phyloP scores from a whole-genome alignment of 768 basidiomycete species.

The Boletus rufocinnamomeus region DNA sequence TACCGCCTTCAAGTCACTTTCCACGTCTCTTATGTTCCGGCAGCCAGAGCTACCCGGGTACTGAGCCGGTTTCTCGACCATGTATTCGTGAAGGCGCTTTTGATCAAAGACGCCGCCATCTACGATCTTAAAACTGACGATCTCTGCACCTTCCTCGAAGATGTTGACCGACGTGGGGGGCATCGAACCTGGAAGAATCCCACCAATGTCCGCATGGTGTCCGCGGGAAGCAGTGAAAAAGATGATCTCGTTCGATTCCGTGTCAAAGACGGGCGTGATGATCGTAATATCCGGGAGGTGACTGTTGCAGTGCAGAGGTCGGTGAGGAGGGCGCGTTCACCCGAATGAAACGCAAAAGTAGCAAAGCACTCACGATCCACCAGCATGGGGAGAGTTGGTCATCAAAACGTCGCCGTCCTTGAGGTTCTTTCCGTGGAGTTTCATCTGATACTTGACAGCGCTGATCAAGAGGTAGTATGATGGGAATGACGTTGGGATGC shows the following conservation, averaged over 20 bases:
- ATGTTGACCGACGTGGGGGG: slow-evolving; percentile 90
- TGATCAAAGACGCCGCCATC: slow-evolving; percentile 77
- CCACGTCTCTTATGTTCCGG: slow-evolving; percentile 84
- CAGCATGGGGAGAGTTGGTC: slow-evolving; percentile 88
- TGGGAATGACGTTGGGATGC: not conserved
- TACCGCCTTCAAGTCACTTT: slow-evolving; percentile 90
- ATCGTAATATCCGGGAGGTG: slow-evolving; percentile 90
- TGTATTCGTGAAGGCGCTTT: slow-evolving; percentile 70
- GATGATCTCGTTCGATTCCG: slow-evolving; percentile 67
- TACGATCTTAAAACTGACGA: slow-evolving; percentile 91
- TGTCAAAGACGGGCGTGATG: slow-evolving; percentile 87
- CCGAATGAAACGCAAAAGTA: slow-evolving; percentile 2
- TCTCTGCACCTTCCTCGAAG: slow-evolving; percentile 92
- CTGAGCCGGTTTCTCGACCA: slow-evolving; percentile 78
- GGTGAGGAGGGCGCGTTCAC: not conserved
- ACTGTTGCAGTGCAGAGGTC: slow-evolving; percentile 29
- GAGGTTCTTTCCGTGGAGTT: slow-evolving; percentile 64
- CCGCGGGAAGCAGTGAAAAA: slow-evolving; percentile 94
- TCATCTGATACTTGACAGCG: slow-evolving; percentile 90
- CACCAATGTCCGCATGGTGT: slow-evolving; percentile 93
- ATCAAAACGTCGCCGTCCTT: slow-evolving; percentile 92
- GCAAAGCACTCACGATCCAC: slow-evolving; percentile 69
- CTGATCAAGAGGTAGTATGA: slow-evolving; percentile 36
- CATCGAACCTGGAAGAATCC: slow-evolving; percentile 93
- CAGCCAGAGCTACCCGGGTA: slow-evolving; percentile 89